Conservation (phyloP, 805 yeast genomes). For the Saturnispora bothae region DNA sequence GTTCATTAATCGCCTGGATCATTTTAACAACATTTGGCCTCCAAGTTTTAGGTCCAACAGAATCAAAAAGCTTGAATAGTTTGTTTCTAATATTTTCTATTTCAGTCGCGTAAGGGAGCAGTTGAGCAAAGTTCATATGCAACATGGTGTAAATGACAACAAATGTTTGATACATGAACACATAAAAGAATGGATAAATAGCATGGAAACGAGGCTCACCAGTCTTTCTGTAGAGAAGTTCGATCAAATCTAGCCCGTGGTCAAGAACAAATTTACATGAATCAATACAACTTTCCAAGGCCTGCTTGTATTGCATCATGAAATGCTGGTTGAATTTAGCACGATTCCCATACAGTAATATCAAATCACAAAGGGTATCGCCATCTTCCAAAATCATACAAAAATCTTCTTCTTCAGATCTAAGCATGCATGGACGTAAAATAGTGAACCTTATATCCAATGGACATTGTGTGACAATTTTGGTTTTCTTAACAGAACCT, state of each 20-base stretch:
- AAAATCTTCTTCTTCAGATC: constrained; percentile 16
- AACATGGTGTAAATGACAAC: constrained; percentile 40
- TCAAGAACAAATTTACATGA: constrained; percentile 31
- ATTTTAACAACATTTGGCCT: constrained; percentile 24
- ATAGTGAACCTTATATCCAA: constrained; percentile 24
- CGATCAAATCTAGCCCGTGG: constrained; percentile 27
- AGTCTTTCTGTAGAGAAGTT: constrained; percentile 23
- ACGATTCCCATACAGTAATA: constrained; percentile 37
- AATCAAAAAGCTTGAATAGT: constrained; percentile 24
- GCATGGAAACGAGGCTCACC: constrained; percentile 25
- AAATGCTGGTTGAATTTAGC: constrained; percentile 45
- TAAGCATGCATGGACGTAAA: constrained; percentile 20
- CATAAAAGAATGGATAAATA: constrained; percentile 36
- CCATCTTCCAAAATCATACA: constrained; percentile 24
- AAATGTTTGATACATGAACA: constrained; percentile 41
- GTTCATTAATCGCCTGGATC: constrained; percentile 24
- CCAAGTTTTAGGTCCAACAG: constrained; percentile 21
- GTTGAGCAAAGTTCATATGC: constrained; percentile 31
- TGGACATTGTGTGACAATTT: constrained; percentile 21
- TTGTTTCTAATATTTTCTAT: constrained; percentile 18
- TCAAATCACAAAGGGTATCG: constrained; percentile 35
- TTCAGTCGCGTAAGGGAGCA: constrained; percentile 19
- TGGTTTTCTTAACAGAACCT: constrained; percentile 8
- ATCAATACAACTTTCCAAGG: constrained; percentile 29
- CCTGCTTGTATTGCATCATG: constrained; percentile 27